Conservation (phyloP, 768 basidiomycete genomes). For the Coprinopsis strossmayeri region DNA sequence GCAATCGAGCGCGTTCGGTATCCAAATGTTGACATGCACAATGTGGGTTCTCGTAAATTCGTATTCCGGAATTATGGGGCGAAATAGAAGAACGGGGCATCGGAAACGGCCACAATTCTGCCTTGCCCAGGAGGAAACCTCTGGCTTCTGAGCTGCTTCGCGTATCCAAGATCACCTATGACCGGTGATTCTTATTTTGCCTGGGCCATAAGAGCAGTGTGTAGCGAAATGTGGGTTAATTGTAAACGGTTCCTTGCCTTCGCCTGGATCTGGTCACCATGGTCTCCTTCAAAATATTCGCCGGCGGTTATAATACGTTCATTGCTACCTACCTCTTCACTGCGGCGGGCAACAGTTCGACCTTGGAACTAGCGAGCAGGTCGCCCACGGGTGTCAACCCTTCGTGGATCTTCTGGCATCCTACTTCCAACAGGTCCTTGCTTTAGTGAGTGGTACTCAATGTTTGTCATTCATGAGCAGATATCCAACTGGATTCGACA, state of each 20-base stretch:
- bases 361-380: slow-evolving; percentile 7
- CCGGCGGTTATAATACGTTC: slow-evolving; percentile 13
- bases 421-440: slow-evolving; percentile 9
- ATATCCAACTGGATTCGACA: background rate
- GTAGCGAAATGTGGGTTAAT: too few relatives aligned
- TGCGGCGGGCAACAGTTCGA: slow-evolving; percentile 5
- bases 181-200: too few relatives aligned
- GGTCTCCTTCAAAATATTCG: slow-evolving; percentile 13
- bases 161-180: too few relatives aligned
- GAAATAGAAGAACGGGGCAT: too few relatives aligned
- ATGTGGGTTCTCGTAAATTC: too few relatives aligned
- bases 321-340: slow-evolving; percentile 13
- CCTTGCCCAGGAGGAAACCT: too few relatives aligned
- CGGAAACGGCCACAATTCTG: too few relatives aligned
- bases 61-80: too few relatives aligned
- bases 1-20: too few relatives aligned
- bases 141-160: too few relatives aligned
- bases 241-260: background rate
- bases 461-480: background rate
- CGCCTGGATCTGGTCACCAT: slow-evolving; percentile 6
- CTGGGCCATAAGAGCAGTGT: too few relatives aligned
- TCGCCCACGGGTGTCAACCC: slow-evolving; percentile 13
- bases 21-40: too few relatives aligned
- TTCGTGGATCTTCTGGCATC: slow-evolving; percentile 12
- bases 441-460: slow-evolving; percentile 9